These are phyloP conservation scores for Globisporangium radiosum DNA, from an alignment of 352 stramenopile genomes.

Conservation along the genomic window DNA sequence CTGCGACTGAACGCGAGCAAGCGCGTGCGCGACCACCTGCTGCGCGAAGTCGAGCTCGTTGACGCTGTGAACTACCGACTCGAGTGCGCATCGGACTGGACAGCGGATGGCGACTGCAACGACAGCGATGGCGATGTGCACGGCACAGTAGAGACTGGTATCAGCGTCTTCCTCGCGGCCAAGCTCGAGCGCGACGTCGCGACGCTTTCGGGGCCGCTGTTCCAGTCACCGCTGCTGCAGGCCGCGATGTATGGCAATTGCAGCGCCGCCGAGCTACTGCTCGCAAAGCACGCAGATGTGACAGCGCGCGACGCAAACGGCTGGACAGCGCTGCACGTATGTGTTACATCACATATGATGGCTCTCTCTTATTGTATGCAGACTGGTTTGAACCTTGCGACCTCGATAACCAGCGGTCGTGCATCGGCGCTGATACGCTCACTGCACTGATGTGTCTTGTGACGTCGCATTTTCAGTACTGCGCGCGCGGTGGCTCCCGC, in stretches of 20 bases:
- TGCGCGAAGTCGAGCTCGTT: constrained; percentile 29
- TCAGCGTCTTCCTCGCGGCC: constrained; percentile 30
- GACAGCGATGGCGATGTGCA: background rate
- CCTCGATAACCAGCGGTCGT: too few species aligned
- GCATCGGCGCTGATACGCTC: too few species aligned
- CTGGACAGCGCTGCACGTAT: constrained; percentile 57
- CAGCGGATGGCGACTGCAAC: background rate
- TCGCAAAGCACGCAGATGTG: constrained; percentile 29
- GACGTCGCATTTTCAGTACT: constrained; percentile 25
- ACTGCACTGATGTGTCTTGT: background rate
- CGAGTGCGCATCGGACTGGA: background rate
- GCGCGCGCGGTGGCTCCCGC: constrained; percentile 24
- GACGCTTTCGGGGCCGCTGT: constrained; percentile 16
- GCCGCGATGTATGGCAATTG: constrained; percentile 44
- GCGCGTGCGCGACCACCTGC: constrained; percentile 23
- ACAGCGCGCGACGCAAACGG: constrained; percentile 41
- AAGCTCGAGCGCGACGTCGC: constrained; percentile 24
- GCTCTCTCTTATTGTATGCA: too few species aligned
- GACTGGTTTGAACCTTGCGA: too few species aligned
- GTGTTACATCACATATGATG: constrained; percentile 5
- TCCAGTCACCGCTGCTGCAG: constrained; percentile 36
- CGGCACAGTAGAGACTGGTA: constrained; percentile 17
- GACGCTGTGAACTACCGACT: constrained; percentile 24
- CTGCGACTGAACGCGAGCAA: constrained; percentile 18
- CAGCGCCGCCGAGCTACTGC: constrained; percentile 26